Evolutionary conservation across 1,284 basidiomycete genomes (phyloP).

Genomic region (Cryptococcus deneoformans): DNA sequence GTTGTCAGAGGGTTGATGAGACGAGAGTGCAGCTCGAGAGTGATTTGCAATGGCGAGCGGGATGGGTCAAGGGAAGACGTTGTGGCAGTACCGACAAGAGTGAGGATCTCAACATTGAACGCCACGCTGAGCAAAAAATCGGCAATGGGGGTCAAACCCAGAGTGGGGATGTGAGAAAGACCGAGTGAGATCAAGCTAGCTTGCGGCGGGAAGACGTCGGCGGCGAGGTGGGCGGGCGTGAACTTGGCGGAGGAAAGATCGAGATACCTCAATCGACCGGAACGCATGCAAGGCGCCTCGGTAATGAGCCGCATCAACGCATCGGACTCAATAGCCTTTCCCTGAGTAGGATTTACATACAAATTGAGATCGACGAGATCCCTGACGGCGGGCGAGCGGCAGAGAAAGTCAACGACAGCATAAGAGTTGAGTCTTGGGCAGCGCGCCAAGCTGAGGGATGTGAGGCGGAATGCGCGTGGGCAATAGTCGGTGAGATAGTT

Average conservation of each 20-base stretch:
- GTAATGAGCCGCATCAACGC: slow-evolving; percentile 70
- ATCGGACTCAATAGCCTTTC: slow-evolving; percentile 67
- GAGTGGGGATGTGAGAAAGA: slow-evolving; percentile 73
- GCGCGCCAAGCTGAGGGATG: slow-evolving; percentile 80
- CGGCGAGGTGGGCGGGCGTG: slow-evolving; percentile 58
- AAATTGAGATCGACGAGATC: slow-evolving; percentile 76
- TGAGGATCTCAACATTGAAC: slow-evolving; percentile 77
- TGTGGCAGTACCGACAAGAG: slow-evolving; percentile 72
- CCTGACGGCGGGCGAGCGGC: slow-evolving; percentile 61
- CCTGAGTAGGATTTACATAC: slow-evolving; percentile 83
- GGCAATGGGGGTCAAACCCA: slow-evolving; percentile 66
- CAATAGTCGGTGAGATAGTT: slow-evolving; percentile 54
- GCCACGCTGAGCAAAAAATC: slow-evolving; percentile 69
- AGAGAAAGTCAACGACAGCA: slow-evolving; percentile 71
- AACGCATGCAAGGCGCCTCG: slow-evolving; percentile 75
- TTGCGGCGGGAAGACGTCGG: slow-evolving; percentile 59
- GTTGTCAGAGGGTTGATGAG: slow-evolving; percentile 75
- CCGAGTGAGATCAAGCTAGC: slow-evolving; percentile 79
- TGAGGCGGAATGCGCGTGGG: slow-evolving; percentile 60
- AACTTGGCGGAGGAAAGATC: slow-evolving; percentile 84
- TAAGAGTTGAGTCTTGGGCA: slow-evolving; percentile 80
- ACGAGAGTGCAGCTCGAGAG: slow-evolving; percentile 53
- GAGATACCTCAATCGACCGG: slow-evolving; percentile 75
- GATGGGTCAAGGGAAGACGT: slow-evolving; percentile 59
- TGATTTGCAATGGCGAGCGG: slow-evolving; percentile 51